Percentiles rank a stretch among this genome's conserved stretches.
Evolutionary conservation across 2,329 filamentous ascomycete genomes (phyloP).

Genomic region (Ascochyta clinopodiicola): DNA sequence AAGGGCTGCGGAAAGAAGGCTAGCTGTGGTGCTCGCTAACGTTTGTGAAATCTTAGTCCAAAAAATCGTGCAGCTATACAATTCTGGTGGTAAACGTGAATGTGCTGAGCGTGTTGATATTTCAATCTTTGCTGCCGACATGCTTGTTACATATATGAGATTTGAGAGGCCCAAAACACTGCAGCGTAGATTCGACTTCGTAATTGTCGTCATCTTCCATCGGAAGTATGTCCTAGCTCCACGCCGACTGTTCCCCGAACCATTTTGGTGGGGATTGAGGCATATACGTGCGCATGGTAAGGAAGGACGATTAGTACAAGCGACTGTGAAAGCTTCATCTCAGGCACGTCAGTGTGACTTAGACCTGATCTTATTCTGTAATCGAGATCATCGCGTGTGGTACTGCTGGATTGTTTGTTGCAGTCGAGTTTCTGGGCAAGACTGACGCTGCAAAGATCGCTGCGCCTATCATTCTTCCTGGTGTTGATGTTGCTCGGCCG

Average conservation of each 20-base stretch:
- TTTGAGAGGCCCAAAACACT: background rate
- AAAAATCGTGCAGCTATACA: background rate
- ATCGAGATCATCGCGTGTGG: background rate
- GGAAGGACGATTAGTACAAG: background rate
- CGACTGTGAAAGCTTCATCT: background rate
- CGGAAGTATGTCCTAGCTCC: background rate
- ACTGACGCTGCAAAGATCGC: background rate
- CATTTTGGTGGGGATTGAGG: slow-evolving; percentile 9
- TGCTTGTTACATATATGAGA: background rate
- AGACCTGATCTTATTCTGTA: background rate
- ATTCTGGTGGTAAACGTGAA: background rate
- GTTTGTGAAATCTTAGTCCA: background rate
- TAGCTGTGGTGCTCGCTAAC: background rate
- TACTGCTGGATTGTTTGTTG: background rate
- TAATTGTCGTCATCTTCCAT: slow-evolving; percentile 1
- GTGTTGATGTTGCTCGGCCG: slow-evolving; percentile 8
- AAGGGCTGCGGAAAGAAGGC: background rate
- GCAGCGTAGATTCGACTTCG: background rate
- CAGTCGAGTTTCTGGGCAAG: background rate
- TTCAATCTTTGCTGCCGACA: background rate
- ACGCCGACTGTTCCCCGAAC: slow-evolving; percentile 10
- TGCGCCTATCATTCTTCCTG: background rate
- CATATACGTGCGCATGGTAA: background rate
- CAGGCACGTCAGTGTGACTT: background rate
- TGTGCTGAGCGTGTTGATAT: background rate